Evolutionary conservation across 1,284 basidiomycete species (phyloP), one percentile per base, ranked within the genome.

Genomic region (Schizophyllum amplum): DNA sequence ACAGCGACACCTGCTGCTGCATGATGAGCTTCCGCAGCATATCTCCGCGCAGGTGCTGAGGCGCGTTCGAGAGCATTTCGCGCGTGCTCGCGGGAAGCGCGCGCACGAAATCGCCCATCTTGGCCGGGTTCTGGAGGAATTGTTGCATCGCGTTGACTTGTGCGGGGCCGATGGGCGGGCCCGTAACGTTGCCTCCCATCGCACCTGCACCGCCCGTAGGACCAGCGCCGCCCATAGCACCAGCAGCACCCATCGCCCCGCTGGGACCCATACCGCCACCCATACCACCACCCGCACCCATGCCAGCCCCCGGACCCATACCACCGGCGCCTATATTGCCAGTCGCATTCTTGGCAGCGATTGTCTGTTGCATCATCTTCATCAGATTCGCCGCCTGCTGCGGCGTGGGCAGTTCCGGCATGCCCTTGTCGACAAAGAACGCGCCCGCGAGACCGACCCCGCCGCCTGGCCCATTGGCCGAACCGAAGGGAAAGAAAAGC

Each of bases 351-450:
- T 55, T 64, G 3, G 57, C 57, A 52, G 57, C 55, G 47, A 55
- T 54, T 54, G 56, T 33, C 58, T 62, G 55, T 54, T 54, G 59
- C 55, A 57, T 62, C 57, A n/a, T 54, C 57, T 67, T 66, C 46
- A 61, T 66, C 51, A 67, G 63, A 55, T 69, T 65, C 42, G 61
- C 60, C 51, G 63, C 64, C 50, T 66, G 62, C 13, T 67, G 66
- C 48, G 65, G 63, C 24, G 64, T 71, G 0, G 72, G 72, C 56
- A 74, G 61, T 56, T 84, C 82, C 1, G 86, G 82, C 24, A 88
- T 70, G 1, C 83, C 83, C 0, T 72, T 76, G 0, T 74, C 51
- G 0, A 80, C 78, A 65, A 87, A 88, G 55, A 79, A 75, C 0
- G 78, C 79, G 7, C 77, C 83, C 2, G 68, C 70, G 15, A 86